Conservation (phyloP, 148 eudicot genomes). For the Chenopodium berlandieri region DNA sequence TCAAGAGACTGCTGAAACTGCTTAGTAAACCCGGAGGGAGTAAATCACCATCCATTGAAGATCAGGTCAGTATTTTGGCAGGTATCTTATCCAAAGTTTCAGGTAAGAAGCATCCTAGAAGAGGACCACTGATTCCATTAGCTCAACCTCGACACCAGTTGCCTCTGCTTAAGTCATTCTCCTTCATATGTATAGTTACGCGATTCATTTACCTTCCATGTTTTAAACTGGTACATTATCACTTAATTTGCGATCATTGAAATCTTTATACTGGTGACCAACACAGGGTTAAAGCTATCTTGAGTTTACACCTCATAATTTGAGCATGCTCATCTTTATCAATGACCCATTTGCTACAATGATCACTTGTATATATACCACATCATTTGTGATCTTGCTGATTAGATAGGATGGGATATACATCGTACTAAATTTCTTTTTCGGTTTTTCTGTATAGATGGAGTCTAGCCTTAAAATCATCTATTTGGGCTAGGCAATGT, state of each 20-base stretch:
- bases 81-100: slow-evolving; percentile 91
- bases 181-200: neutral
- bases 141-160: slow-evolving; percentile 65
- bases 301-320: neutral
- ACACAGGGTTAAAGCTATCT: neutral
- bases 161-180: slow-evolving; percentile 11
- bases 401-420: neutral
- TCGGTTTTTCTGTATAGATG: too few relatives aligned
- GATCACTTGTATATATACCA: neutral
- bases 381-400: neutral
- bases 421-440: too few relatives aligned
- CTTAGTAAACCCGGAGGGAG: too few relatives aligned
- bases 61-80: slow-evolving; percentile 97
- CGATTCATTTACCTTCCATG: neutral
- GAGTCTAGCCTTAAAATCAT: too few relatives aligned
- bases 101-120: slow-evolving; percentile 91
- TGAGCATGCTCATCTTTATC: neutral
- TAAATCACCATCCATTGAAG: slow-evolving; percentile 65
- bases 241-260: neutral
- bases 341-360: neutral
- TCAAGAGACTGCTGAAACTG: too few relatives aligned
- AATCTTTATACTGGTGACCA: neutral
- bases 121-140: slow-evolving; percentile 97
- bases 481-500: neutral
- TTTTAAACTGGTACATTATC: neutral